phyloP scores from a whole-genome alignment of 2,329 filamentous ascomycete genomes.

The Ophiobolus disseminans region DNA sequence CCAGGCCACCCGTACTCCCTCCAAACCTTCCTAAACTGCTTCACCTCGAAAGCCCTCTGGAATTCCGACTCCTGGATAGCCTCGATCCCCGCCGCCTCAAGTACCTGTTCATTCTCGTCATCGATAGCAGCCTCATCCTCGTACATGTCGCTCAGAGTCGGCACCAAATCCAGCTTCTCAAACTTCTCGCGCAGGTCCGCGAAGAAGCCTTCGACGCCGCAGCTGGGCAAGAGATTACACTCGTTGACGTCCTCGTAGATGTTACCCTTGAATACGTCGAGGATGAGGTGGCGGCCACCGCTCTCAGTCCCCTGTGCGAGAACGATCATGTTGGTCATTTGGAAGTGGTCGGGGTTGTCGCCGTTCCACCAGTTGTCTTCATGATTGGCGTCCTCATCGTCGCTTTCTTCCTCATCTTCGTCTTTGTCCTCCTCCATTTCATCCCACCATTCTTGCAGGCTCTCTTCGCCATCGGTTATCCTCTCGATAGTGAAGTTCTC shows the following conservation, averaged over 20 bases:
- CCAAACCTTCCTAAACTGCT: neutral
- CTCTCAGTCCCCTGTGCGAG: slow-evolving; percentile 9
- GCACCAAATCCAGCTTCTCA: neutral
- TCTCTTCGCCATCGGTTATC: neutral
- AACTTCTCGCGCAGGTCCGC: slow-evolving; percentile 1
- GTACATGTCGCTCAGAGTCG: neutral
- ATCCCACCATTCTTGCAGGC: neutral
- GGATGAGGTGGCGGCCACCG: slow-evolving; percentile 8
- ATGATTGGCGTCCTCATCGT: neutral
- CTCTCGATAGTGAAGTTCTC: neutral
- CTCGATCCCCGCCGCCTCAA: neutral
- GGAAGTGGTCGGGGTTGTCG: slow-evolving; percentile 12
- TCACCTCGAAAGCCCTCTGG: neutral
- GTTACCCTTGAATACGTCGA: slow-evolving; percentile 12
- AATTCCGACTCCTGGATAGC: neutral
- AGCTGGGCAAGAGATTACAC: neutral
- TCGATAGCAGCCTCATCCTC: neutral
- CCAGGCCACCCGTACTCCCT: neutral
- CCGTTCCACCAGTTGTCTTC: slow-evolving; percentile 5
- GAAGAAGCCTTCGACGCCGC: slow-evolving; percentile 3
- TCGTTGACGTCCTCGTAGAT: slow-evolving; percentile 10
- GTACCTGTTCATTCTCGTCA: neutral
- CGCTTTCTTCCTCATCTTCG: neutral
- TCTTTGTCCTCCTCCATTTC: neutral
- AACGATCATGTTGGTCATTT: slow-evolving; percentile 7